phyloP scores from a whole-genome alignment of 257 asterid genomes.

The Solanum rostratum region DNA sequence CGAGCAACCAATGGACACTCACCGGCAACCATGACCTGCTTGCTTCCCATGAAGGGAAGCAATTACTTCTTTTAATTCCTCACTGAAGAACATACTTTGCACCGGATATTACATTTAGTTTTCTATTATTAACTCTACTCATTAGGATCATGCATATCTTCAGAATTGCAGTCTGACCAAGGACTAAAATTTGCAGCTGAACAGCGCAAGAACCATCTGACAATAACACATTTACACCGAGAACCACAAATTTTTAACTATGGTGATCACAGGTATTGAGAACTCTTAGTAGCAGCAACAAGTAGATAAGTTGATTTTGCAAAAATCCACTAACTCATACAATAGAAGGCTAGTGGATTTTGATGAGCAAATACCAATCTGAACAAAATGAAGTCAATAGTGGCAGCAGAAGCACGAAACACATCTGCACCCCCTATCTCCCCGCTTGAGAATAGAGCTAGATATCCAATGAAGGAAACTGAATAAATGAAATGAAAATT shows the following conservation, averaged over 20 bases:
- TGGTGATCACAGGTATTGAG: constrained; percentile 38
- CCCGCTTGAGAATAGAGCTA: not conserved
- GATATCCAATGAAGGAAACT: not conserved
- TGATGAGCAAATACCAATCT: not conserved
- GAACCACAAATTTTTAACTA: constrained; percentile 18
- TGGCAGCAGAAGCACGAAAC: not conserved
- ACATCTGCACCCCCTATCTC: not conserved
- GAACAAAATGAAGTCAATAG: not conserved
- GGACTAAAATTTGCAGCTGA: constrained; percentile 19
- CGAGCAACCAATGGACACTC: constrained; percentile 82
- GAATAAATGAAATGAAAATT: not conserved
- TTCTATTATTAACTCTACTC: not conserved
- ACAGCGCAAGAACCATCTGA: constrained; percentile 8
- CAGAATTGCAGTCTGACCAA: constrained; percentile 7
- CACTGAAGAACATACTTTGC: constrained; percentile 23
- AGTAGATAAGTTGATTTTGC: constrained; percentile 28
- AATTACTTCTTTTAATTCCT: constrained; percentile 36
- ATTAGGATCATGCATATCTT: not conserved
- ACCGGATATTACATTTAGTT: not conserved
- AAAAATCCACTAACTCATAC: constrained; percentile 28
- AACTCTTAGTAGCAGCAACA: constrained; percentile 60
- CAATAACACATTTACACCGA: not conserved
- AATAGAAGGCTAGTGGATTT: not conserved
- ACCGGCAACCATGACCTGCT: constrained; percentile 83
- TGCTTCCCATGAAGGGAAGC: constrained; percentile 78